Conservation (phyloP, 2,329 filamentous ascomycete genomes). For the Pseudogymnoascus sp. region DNA sequence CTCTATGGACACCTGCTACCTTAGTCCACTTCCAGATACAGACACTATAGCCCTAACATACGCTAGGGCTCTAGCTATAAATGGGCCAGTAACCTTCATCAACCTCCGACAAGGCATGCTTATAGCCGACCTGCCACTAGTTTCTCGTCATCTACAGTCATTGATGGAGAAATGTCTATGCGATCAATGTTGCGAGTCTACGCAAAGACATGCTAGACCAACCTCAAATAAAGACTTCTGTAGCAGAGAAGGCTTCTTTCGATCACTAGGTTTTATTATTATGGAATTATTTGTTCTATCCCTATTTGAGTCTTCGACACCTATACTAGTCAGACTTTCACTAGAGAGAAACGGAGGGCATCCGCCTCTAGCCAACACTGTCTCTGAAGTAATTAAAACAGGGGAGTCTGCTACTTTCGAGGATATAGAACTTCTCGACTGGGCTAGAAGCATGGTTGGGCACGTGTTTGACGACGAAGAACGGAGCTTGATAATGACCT, state of each 20-base stretch:
- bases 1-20: too few species aligned
- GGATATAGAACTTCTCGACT: neutral
- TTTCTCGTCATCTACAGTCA: neutral
- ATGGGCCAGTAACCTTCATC: neutral
- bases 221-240: neutral
- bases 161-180: constrained; percentile 10
- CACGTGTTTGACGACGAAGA: constrained; percentile 4
- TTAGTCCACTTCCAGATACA: too few species aligned
- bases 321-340: neutral
- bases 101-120: neutral
- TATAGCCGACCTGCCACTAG: constrained; percentile 9
- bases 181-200: neutral
- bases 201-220: too few species aligned
- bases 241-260: neutral
- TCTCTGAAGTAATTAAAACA: too few species aligned
- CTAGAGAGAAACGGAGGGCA: neutral
- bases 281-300: constrained; percentile 9
- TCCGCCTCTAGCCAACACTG: neutral
- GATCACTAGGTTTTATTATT: neutral
- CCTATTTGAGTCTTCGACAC: constrained; percentile 6
- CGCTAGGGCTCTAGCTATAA: neutral
- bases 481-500: constrained; percentile 4
- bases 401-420: too few species aligned
- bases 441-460: constrained; percentile 8
- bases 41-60: neutral